A percentile compares a stretch with the other conserved stretches of the same genome.
Evolutionary conservation across 768 basidiomycete species (phyloP).

Genomic region (Pisolithus sp.): DNA sequence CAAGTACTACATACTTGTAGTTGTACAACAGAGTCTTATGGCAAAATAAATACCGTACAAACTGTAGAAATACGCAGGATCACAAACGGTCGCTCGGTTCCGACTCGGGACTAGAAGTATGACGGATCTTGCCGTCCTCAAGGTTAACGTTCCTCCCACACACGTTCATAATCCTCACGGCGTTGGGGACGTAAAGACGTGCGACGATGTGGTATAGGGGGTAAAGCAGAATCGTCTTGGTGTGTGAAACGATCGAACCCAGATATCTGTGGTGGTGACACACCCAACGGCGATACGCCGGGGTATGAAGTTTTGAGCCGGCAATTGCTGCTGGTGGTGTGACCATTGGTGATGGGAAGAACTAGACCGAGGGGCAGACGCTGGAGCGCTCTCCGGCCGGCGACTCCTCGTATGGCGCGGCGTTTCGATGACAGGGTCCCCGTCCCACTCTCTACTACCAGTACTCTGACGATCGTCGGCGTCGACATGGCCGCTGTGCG

Average conservation of each 20-base stretch:
- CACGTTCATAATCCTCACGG: constrained; percentile 11
- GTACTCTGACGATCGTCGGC: constrained; percentile 10
- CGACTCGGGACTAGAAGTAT: too few species aligned
- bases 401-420: constrained; percentile 8
- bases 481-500: background rate
- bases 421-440: constrained; percentile 11
- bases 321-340: background rate
- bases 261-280: background rate
- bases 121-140: too few species aligned
- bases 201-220: constrained; percentile 1
- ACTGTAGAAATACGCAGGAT: too few species aligned
- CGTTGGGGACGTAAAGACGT: constrained; percentile 20
- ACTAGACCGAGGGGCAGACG: constrained; percentile 4
- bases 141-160: too few species aligned
- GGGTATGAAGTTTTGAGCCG: background rate
- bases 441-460: constrained; percentile 18
- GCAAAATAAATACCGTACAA: too few species aligned
- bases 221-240: background rate
- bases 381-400: constrained; percentile 5
- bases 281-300: constrained; percentile 4
- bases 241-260: background rate
- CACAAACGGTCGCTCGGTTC: too few species aligned
- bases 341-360: constrained; percentile 9
- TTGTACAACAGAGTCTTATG: too few species aligned
- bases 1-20: too few species aligned